phyloP scores from a whole-genome alignment of 2,329 filamentous ascomycete species.

The Colletotrichum gigasporum region DNA sequence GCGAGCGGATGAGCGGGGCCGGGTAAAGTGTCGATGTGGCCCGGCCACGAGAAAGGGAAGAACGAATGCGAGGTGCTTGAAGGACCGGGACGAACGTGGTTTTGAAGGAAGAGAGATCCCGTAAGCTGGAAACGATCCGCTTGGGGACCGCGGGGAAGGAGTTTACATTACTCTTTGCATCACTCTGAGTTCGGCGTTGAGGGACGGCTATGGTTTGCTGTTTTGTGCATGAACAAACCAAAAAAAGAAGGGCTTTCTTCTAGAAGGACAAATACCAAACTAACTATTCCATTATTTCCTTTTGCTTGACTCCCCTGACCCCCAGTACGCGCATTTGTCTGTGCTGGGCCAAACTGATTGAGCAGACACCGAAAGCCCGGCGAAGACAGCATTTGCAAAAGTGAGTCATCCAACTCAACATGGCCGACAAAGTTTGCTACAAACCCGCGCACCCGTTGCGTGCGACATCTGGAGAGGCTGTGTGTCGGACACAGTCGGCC shows the following conservation, averaged over 20 bases:
- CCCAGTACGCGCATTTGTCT: too few relatives aligned
- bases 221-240: conserved; percentile 28
- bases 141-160: conserved; percentile 3
- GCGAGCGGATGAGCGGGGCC: not conserved
- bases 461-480: too few relatives aligned
- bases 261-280: conserved; percentile 24
- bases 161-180: conserved; percentile 30
- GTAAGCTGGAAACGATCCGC: not conserved
- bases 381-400: too few relatives aligned
- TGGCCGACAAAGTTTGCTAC: too few relatives aligned
- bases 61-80: not conserved
- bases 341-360: too few relatives aligned
- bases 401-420: too few relatives aligned
- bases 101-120: not conserved
- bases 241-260: conserved; percentile 21
- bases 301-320: too few relatives aligned
- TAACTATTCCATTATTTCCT: not conserved
- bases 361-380: too few relatives aligned
- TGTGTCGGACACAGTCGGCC: too few relatives aligned
- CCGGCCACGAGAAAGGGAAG: not conserved
- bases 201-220: conserved; percentile 30
- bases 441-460: too few relatives aligned
- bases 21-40: not conserved
- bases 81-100: not conserved
- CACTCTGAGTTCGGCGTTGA: conserved; percentile 31